A percentile compares a stretch with the other conserved stretches of the same genome.
Evolutionary conservation across 192 early-diverging fungal genomes (phyloP).

Genomic region (Podila clonocystis): DNA sequence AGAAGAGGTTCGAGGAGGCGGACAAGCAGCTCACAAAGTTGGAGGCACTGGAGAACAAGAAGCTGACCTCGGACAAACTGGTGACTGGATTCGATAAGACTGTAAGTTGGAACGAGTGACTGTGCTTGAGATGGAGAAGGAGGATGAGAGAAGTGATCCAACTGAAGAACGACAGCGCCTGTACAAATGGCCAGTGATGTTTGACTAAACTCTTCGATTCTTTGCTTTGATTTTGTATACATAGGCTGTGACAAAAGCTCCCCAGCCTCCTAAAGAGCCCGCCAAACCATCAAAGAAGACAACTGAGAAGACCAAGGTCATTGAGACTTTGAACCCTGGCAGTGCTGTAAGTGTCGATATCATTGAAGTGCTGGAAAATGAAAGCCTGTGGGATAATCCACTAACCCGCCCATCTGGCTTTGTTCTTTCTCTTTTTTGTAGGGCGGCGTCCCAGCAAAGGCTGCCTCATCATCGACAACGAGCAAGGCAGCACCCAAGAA

Average conservation of each 20-base stretch:
- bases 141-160: too few species aligned
- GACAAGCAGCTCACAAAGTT: constrained; percentile 65
- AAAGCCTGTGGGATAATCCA: neutral
- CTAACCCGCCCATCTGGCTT: neutral
- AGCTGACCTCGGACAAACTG: constrained; percentile 77
- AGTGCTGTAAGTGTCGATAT: constrained; percentile 32
- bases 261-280: constrained; percentile 28
- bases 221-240: neutral
- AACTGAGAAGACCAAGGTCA: constrained; percentile 65
- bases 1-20: constrained; percentile 39
- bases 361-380: neutral
- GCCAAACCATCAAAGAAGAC: constrained; percentile 54
- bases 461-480: constrained; percentile 5
- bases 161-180: neutral
- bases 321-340: constrained; percentile 74
- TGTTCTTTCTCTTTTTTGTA: neutral
- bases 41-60: constrained; percentile 69
- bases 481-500: constrained; percentile 8
- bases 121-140: too few species aligned
- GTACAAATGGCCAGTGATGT: neutral
- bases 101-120: constrained; percentile 45
- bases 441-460: constrained; percentile 36
- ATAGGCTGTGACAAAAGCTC: constrained; percentile 60
- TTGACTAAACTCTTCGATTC: constrained; percentile 9
- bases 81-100: constrained; percentile 73